phyloP scores from a whole-genome alignment of 1,284 basidiomycete species.

The Tetrapyrgos nigripes region DNA sequence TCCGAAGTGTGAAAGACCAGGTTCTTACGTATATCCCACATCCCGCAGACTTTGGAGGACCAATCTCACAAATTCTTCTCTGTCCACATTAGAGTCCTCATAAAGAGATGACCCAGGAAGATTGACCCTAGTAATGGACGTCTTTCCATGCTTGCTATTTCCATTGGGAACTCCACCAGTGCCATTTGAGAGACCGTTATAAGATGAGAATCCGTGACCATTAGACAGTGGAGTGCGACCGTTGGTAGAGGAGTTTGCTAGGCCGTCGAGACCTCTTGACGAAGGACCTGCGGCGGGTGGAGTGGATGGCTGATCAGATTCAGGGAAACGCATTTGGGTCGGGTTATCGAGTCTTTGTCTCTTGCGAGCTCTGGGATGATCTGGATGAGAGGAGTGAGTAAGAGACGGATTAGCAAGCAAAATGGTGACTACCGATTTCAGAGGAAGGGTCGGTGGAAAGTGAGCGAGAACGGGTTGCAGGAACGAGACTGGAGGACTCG shows the following conservation, averaged over 20 bases:
- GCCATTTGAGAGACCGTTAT: conserved; percentile 33
- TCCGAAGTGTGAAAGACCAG: conserved; percentile 15
- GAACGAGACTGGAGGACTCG: conserved; percentile 49
- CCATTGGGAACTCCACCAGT: conserved; percentile 42
- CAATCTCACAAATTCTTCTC: conserved; percentile 92
- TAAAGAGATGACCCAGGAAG: conserved; percentile 77
- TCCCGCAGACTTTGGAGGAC: conserved; percentile 92
- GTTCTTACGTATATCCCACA: conserved; percentile 89
- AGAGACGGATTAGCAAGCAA: conserved; percentile 30
- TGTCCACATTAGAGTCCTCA: conserved; percentile 78
- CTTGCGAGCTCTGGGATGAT: conserved; percentile 66
- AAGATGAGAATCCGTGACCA: conserved; percentile 44
- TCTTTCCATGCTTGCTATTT: conserved; percentile 56
- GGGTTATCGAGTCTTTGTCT: conserved; percentile 66
- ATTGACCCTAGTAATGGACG: conserved; percentile 59
- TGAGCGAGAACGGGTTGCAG: conserved; percentile 58
- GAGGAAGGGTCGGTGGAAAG: conserved; percentile 14
- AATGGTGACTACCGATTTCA: conserved; percentile 22
- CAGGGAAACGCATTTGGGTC: conserved; percentile 58
- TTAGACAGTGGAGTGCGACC: conserved; percentile 46
- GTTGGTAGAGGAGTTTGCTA: conserved; percentile 49
- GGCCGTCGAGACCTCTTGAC: conserved; percentile 48
- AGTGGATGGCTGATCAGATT: conserved; percentile 58
- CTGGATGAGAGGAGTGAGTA: conserved; percentile 31
- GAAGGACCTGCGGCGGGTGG: conserved; percentile 63